These are phyloP conservation scores for Picea glauca DNA, from an alignment of 75 land plant species.

Conservation along the genomic window DNA sequence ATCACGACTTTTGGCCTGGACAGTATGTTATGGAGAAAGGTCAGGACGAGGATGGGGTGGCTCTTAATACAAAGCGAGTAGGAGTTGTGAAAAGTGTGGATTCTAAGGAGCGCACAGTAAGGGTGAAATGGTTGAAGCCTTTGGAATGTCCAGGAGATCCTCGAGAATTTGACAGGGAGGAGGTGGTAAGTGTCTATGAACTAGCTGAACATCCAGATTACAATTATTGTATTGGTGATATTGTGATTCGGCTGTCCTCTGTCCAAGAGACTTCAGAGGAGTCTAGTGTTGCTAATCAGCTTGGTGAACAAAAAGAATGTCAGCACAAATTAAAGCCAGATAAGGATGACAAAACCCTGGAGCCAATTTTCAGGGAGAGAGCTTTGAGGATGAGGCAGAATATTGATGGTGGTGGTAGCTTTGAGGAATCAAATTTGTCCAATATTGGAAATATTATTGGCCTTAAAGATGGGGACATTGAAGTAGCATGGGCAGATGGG, in stretches of 20 bases:
- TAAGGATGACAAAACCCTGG: not conserved
- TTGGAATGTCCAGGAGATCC: conserved; percentile 17
- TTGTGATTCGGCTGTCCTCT: conserved; percentile 50
- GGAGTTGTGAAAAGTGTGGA: conserved; percentile 78
- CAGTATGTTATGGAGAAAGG: conserved; percentile 74
- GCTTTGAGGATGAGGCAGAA: not conserved
- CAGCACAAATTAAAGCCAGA: not conserved
- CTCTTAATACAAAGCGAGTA: conserved; percentile 28
- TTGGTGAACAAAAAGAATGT: not conserved
- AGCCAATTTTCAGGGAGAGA: not conserved
- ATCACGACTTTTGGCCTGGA: conserved; percentile 89
- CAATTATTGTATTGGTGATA: conserved; percentile 67
- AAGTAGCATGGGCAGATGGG: conserved; percentile 96
- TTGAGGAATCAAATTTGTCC: conserved; percentile 43
- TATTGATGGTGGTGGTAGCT: not conserved
- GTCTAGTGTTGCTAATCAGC: not conserved
- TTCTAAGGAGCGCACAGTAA: conserved; percentile 77
- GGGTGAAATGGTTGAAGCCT: conserved; percentile 59
- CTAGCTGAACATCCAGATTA: conserved; percentile 83
- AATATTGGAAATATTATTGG: conserved; percentile 93
- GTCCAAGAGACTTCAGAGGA: not conserved
- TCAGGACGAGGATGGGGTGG: conserved; percentile 36
- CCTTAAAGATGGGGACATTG: conserved; percentile 88
- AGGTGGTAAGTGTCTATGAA: conserved; percentile 89
- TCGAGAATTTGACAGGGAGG: conserved; percentile 38